These are phyloP conservation scores for Oenanthe javanica DNA, from an alignment of 140 eudicot genomes.

Conservation along the genomic window DNA sequence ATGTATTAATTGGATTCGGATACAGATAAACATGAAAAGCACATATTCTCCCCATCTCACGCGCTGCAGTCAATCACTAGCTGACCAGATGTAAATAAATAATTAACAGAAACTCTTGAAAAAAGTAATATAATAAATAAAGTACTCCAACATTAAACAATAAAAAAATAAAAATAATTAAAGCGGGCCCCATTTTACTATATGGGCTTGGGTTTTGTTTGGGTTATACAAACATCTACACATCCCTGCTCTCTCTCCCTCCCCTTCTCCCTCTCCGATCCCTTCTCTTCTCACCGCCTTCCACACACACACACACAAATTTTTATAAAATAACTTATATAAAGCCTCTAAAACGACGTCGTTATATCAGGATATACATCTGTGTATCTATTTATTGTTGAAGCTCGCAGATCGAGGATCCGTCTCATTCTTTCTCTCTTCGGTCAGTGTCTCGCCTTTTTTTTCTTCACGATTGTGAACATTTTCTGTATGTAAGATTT, in stretches of 20 bases:
- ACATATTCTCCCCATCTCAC: no score
- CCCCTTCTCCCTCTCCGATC: background rate
- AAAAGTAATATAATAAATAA: background rate
- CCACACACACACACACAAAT: background rate
- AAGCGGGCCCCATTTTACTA: background rate
- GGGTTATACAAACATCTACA: slow-evolving; percentile 14
- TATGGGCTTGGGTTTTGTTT: slow-evolving; percentile 17
- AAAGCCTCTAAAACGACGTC: background rate
- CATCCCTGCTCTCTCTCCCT: background rate
- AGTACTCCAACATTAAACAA: background rate
- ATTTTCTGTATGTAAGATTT: background rate
- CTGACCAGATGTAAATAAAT: no score
- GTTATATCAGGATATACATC: background rate
- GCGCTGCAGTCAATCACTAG: no score
- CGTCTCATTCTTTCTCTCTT: background rate
- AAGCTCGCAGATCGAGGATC: slow-evolving; percentile 10
- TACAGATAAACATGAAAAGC: background rate
- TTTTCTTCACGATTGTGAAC: background rate
- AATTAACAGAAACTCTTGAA: background rate
- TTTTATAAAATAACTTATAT: background rate
- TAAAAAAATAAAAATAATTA: no score
- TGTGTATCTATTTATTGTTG: background rate
- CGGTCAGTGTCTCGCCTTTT: background rate
- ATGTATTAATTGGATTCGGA: background rate
- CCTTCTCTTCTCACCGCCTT: slow-evolving; percentile 12